A percentile compares a stretch with the other conserved stretches of the same genome.
phyloP scores from a whole-genome alignment of 2,329 filamentous ascomycete genomes.

The Aureobasidium leucospermi region DNA sequence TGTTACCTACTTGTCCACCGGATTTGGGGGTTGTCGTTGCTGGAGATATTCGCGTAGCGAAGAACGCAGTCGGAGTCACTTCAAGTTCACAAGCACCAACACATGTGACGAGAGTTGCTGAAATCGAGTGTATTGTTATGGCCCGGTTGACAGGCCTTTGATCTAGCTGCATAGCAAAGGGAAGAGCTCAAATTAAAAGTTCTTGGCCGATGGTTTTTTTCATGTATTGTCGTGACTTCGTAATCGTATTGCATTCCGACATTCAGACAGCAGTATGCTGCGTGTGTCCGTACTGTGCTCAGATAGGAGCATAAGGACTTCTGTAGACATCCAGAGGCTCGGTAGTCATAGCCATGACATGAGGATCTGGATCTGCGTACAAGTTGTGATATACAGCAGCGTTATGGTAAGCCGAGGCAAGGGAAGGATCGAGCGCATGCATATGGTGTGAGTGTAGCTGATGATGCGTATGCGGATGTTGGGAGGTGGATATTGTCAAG shows the following conservation, averaged over 20 bases:
- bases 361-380: slow-evolving; percentile 1
- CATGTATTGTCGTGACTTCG: background rate
- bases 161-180: background rate
- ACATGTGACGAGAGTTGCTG: no score
- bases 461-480: background rate
- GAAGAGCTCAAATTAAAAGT: background rate
- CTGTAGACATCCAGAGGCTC: background rate
- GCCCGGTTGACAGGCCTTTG: background rate
- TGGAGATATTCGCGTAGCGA: no score
- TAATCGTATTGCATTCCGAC: background rate
- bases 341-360: background rate
- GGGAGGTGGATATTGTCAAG: background rate
- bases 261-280: no score
- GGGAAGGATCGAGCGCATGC: slow-evolving; percentile 7
- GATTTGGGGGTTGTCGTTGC: no score
- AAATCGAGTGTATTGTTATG: background rate
- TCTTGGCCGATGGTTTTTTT: background rate
- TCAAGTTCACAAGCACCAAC: no score
- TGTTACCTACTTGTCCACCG: no score
- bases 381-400: background rate
- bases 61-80: no score
- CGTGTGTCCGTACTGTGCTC: background rate
- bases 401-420: slow-evolving; percentile 3
- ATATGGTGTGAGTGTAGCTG: slow-evolving; percentile 8
- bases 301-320: slow-evolving; percentile 13